phyloP scores from a whole-genome alignment of 2,329 filamentous ascomycete genomes.

The Ilyonectria destructans region DNA sequence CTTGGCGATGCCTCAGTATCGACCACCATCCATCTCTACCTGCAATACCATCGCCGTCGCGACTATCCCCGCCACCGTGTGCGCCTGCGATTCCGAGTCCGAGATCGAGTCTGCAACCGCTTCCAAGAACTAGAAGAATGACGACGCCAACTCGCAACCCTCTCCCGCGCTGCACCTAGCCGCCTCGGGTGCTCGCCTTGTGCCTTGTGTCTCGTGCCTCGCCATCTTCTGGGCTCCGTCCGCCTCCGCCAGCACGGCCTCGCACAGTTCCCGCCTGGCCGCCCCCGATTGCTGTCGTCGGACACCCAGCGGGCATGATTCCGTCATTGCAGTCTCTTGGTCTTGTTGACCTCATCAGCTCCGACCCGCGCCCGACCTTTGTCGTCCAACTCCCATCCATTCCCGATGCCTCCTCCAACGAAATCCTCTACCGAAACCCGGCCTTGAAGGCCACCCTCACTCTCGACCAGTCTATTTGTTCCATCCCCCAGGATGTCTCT shows the following conservation, averaged over 20 bases:
- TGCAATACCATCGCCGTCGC: constrained; percentile 1
- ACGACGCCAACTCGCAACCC: constrained; percentile 23
- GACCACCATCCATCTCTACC: neutral
- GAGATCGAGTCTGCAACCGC: constrained; percentile 8
- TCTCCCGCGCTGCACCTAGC: constrained; percentile 31
- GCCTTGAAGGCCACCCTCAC: constrained; percentile 51
- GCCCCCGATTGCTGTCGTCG: constrained; percentile 20
- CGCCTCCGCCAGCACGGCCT: constrained; percentile 7
- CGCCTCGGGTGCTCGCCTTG: constrained; percentile 24
- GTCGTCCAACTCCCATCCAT: constrained; percentile 50
- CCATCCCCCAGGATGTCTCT: constrained; percentile 49
- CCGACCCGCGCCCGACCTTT: constrained; percentile 61
- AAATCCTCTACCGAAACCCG: constrained; percentile 58
- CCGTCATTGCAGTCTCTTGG: constrained; percentile 50
- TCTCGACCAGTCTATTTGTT: constrained; percentile 53
- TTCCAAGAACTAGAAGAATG: constrained; percentile 29
- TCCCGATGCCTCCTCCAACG: constrained; percentile 27
- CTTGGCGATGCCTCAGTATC: constrained; percentile 31
- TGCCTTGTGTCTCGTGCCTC: constrained; percentile 21
- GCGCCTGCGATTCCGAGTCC: constrained; percentile 15
- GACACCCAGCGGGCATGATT: constrained; percentile 43
- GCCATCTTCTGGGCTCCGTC: constrained; percentile 4
- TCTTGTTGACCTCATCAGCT: constrained; percentile 59
- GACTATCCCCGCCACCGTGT: neutral
- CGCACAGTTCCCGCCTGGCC: constrained; percentile 15